Evolutionary conservation across 2,329 filamentous ascomycete genomes (phyloP), one percentile per base, ranked within the genome.

Genomic region (Arachnopeziza araneosa): DNA sequence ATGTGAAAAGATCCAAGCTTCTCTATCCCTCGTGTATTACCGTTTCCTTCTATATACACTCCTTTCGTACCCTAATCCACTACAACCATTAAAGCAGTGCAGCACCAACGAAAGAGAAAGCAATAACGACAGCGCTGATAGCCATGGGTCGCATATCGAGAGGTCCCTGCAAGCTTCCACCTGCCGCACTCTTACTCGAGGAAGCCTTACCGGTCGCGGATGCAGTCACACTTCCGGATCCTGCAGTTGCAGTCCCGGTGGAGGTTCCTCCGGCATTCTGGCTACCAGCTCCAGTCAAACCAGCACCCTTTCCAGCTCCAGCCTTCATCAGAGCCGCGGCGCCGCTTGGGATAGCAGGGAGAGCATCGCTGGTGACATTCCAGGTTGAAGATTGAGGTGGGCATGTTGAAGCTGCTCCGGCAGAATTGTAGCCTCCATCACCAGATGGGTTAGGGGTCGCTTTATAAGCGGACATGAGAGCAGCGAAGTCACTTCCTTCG

Each of bases 261-360:
- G 64, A 68, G 53, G 65, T 64, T 59, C 68, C 66, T 50, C 64
- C 68, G 14, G 68, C 60, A 36, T 69, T 70, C 61, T 68, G 71
- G 54, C 61, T 71, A 55, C 69, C 68, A 57, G 64, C 60, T 58
- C 67, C 70, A 58, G 63, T 78, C 75, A 72, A 56, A 60, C 70
- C 70, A 44, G 77, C 77, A 8, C 78, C 79, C 17, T 63, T 70
- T 55, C 80, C 80, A 48, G 80, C 79, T 62, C 80, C 80, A 22
- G 75, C 74, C 63, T 74, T 73, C 72, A 82, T 75, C 71, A 75
- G 78, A 56, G 76, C 64, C 4, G 62, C 63, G 6, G 64, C 73
- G 55, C 69, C 67, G 24, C 77, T 78, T 52, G 80, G 80, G 56
- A 82, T 76, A 30, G 77, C 75, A 24, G 80, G 80, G 17, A 83